Conservation (phyloP, 2,329 filamentous ascomycete species). For the Penicillium sp. region DNA sequence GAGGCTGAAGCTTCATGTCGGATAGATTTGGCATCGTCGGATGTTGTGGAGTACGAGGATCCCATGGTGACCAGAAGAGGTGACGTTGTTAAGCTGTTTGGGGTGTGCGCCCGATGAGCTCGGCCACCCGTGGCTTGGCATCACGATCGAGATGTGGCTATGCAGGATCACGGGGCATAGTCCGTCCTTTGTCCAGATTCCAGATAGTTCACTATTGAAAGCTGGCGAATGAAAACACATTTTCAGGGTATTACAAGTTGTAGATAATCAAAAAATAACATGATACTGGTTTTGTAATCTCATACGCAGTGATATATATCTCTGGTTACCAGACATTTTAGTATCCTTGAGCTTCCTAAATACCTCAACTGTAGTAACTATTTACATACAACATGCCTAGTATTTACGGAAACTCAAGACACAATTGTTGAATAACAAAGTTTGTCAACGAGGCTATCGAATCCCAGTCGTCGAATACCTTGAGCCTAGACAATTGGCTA, state of each 20-base stretch:
- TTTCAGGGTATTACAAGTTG: background rate
- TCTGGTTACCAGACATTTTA: background rate
- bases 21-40: background rate
- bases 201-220: background rate
- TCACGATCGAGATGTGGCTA: background rate
- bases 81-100: background rate
- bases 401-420: background rate
- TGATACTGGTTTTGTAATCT: background rate
- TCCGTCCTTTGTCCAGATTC: no score
- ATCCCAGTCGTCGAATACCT: no score
- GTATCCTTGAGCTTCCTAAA: no score
- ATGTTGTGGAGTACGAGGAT: background rate
- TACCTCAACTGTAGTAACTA: no score
- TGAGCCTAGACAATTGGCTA: no score
- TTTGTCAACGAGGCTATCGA: background rate
- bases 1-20: background rate
- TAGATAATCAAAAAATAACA: background rate
- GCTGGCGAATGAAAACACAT: background rate
- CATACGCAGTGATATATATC: background rate
- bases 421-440: background rate
- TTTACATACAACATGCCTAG: no score
- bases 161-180: background rate
- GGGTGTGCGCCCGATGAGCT: background rate
- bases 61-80: background rate
- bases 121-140: background rate